Percentiles rank a stretch among this genome's conserved stretches.
phyloP scores from a whole-genome alignment of 306 rosid genomes.

The Abrus precatorius region DNA sequence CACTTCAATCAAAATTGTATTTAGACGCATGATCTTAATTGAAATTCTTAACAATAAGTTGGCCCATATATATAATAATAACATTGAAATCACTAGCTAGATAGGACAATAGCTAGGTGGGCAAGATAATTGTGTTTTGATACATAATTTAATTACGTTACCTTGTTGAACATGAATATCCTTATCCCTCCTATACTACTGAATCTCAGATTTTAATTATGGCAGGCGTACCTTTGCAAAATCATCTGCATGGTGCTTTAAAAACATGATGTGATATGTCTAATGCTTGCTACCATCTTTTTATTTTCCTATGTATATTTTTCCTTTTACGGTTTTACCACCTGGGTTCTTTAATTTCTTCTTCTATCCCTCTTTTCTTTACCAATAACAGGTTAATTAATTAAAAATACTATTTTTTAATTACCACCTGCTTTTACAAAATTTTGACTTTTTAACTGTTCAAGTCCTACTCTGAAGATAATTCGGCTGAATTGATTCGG shows the following conservation, averaged over 20 bases:
- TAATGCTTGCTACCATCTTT: neutral
- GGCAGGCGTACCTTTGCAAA: conserved; percentile 27
- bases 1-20: conserved; percentile 40
- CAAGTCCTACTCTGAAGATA: no score
- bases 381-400: neutral
- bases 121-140: conserved; percentile 31
- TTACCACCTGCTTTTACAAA: neutral
- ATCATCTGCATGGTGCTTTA: conserved; percentile 27
- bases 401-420: neutral
- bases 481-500: no score
- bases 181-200: neutral
- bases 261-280: conserved; percentile 48
- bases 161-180: conserved; percentile 43
- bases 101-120: conserved; percentile 45
- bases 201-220: conserved; percentile 43
- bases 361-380: neutral
- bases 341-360: neutral
- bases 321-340: no score
- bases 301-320: no score
- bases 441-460: no score
- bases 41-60: conserved; percentile 49
- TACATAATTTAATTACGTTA: neutral
- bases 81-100: conserved; percentile 26
- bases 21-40: conserved; percentile 30
- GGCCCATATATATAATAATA: conserved; percentile 39